A percentile compares a stretch with the other conserved stretches of the same genome.
phyloP scores from a whole-genome alignment of 352 stramenopile genomes.

The Pythium grandisporangium region DNA sequence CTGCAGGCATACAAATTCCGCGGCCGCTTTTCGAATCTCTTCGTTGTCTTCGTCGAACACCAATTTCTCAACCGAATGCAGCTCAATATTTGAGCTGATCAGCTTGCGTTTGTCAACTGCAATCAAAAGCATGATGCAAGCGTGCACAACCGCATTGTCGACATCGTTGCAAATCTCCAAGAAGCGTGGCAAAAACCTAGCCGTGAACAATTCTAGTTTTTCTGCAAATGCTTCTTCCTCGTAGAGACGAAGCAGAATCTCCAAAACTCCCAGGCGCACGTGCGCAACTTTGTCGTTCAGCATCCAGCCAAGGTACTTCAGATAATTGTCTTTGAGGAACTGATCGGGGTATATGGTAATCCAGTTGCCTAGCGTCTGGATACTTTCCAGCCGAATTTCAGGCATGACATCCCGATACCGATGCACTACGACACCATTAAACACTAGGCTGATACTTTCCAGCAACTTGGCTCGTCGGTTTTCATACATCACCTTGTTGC shows the following conservation, averaged over 20 bases:
- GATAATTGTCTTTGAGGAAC: conserved; percentile 90
- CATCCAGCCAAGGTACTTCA: conserved; percentile 96
- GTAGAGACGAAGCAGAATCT: conserved; percentile 82
- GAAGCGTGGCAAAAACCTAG: conserved; percentile 66
- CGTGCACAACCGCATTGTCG: conserved; percentile 59
- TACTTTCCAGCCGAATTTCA: conserved; percentile 79
- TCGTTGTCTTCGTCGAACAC: conserved; percentile 70
- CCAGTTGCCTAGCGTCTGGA: conserved; percentile 80
- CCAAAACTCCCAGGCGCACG: conserved; percentile 79
- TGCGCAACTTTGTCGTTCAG: conserved; percentile 83
- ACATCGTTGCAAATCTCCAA: conserved; percentile 78
- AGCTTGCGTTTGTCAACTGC: conserved; percentile 73
- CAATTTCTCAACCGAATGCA: conserved; percentile 69
- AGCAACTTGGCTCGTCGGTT: conserved; percentile 44
- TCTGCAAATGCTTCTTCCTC: conserved; percentile 51
- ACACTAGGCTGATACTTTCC: conserved; percentile 53
- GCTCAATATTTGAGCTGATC: conserved; percentile 70
- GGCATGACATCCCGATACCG: conserved; percentile 91
- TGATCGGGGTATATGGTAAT: conserved; percentile 79
- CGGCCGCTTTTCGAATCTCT: conserved; percentile 67
- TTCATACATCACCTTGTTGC: conserved; percentile 66
- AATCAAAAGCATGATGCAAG: conserved; percentile 64
- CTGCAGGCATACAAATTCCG: conserved; percentile 83
- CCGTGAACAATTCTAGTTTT: conserved; percentile 74
- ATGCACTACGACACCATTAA: conserved; percentile 72